These are phyloP conservation scores for Pyrenophora seminiperda DNA, from an alignment of 2,329 filamentous ascomycete species.

Conservation along the genomic window DNA sequence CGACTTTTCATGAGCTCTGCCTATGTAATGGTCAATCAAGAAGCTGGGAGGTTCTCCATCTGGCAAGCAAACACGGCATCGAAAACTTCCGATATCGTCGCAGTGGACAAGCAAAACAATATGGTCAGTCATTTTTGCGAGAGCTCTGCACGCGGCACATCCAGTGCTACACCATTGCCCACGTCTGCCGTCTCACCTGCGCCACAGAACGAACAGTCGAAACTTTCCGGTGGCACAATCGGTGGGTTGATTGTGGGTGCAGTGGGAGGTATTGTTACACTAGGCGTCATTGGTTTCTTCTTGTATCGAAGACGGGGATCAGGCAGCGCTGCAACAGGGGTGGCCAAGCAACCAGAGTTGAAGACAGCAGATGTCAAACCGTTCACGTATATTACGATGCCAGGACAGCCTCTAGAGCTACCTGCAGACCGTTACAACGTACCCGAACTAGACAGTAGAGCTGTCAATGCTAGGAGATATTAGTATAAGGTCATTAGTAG, in stretches of 20 bases:
- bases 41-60: conserved; percentile 18
- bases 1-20: conserved; percentile 25
- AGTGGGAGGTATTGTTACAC: conserved; percentile 19
- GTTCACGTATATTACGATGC: conserved; percentile 8
- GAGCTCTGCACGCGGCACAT: conserved; percentile 4
- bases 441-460: conserved; percentile 13
- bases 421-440: conserved; percentile 6
- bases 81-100: conserved; percentile 10
- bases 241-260: conserved; percentile 25
- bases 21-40: conserved; percentile 28
- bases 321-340: conserved; percentile 2
- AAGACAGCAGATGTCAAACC: conserved; percentile 7
- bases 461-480: conserved; percentile 6
- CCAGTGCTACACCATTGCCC: conserved; percentile 3
- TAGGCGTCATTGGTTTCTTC: conserved; percentile 18
- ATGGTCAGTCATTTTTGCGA: conserved; percentile 16
- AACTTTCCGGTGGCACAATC: conserved; percentile 21
- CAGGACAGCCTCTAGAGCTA: conserved; percentile 14
- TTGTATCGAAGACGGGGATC: conserved; percentile 15
- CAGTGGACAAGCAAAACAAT: conserved; percentile 17
- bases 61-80: conserved; percentile 19
- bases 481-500: too few relatives aligned
- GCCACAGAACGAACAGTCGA: conserved; percentile 2
- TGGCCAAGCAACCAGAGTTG: conserved; percentile 7
- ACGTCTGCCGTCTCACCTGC: conserved; percentile 7